Evolutionary conservation across 345 rosid species (phyloP), one percentile per base, ranked within the genome.

Genomic region (Erodium maritimum): DNA sequence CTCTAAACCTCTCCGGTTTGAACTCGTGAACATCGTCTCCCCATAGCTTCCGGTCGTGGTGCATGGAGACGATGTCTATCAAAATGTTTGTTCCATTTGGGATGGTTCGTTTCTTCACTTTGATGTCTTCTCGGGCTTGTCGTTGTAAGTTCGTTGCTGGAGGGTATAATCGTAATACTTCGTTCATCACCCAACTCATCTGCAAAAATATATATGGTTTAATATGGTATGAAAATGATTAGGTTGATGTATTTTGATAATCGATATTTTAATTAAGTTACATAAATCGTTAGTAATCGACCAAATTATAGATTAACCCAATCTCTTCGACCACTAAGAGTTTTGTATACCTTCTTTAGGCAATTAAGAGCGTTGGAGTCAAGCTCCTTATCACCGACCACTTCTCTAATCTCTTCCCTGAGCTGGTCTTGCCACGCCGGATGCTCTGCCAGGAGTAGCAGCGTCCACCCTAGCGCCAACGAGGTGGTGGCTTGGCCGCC

Each of bases 401-500:
- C 88, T 61, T 79, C 67, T 64, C 55, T 71, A 20, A 89, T 89
- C 87, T 93, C 99, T 34, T 87, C 81, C 61, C 99, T 74, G n/a
- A 93, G 66, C 56, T 71, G 69, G 4, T 67, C 65, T 67, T 93
- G 99, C 99, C 99, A 89, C 57, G 83, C 75, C 6, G 86, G 91
- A 65, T 93, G 71, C 56, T 65, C 63, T 12, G 95, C 96, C 67
- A 93, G 63, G 62, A 82, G 90, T 79, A 93, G 69, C 67, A 93
- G 65, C 21, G 95, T 89, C 99, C 96, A 93, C 19, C 91, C 61
- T 7, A 93, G 48, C 1, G 95, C 94, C 70, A 89, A 59, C 19
- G 96, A 95, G 0, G 99, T 93, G 7, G 98, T 91, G 69, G 89
- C 96, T 24, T 93, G 96, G 7, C 99, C 96, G 22, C 76, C 96